These are phyloP conservation scores for Acanthamoeba healyi DNA, from an alignment of 208 protist species.

Conservation along the genomic window DNA sequence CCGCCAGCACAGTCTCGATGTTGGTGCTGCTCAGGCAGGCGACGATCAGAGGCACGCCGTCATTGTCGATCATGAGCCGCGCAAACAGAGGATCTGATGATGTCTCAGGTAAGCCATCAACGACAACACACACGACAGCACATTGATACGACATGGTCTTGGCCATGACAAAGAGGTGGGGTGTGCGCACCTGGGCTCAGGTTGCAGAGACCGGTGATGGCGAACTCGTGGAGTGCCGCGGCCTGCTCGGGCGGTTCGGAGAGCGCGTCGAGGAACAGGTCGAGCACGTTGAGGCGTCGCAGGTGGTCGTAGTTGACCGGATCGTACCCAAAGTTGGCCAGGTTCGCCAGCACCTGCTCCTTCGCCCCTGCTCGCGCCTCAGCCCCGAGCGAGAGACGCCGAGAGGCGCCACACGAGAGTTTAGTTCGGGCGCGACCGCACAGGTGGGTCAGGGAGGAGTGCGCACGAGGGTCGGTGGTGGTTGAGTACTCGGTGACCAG, in stretches of 20 bases:
- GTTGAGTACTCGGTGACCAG: conserved; percentile 70
- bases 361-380: conserved; percentile 36
- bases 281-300: conserved; percentile 66
- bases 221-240: conserved; percentile 51
- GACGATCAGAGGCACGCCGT: background rate
- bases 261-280: conserved; percentile 77
- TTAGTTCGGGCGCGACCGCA: too few species aligned
- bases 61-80: conserved; percentile 41
- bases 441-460: background rate
- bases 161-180: background rate
- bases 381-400: too few species aligned
- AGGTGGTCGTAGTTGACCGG: conserved; percentile 81
- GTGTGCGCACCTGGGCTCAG: conserved; percentile 4
- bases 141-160: background rate
- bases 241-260: background rate
- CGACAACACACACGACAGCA: background rate
- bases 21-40: conserved; percentile 67
- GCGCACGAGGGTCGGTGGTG: conserved; percentile 43
- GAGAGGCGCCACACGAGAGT: too few species aligned
- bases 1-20: conserved; percentile 48
- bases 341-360: conserved; percentile 79
- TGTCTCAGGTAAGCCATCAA: background rate
- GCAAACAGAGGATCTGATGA: conserved; percentile 7
- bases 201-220: conserved; percentile 73
- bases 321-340: conserved; percentile 83